Conservation (phyloP, 2,329 filamentous ascomycete species). For the Berkeleyomyces basicola region DNA sequence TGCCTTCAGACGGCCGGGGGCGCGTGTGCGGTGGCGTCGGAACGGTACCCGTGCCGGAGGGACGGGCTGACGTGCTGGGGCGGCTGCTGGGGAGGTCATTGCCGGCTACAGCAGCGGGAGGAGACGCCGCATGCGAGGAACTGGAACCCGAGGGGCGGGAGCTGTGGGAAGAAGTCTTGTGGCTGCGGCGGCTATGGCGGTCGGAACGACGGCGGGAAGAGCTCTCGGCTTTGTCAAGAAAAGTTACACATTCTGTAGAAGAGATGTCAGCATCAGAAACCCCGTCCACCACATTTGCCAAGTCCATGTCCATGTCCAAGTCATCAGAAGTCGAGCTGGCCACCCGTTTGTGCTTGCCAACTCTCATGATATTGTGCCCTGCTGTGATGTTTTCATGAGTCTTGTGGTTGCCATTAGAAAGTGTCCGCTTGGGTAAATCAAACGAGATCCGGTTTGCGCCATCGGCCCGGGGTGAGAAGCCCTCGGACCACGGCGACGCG, state of each 20-base stretch:
- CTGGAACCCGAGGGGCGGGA: background rate
- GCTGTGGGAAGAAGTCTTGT: slow-evolving; percentile 4
- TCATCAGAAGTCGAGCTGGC: background rate
- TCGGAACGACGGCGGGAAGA: slow-evolving; percentile 1
- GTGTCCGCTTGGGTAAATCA: background rate
- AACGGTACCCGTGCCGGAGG: background rate
- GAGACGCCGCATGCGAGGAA: background rate
- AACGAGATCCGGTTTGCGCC: background rate
- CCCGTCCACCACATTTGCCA: slow-evolving; percentile 2
- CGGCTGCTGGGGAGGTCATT: slow-evolving; percentile 10
- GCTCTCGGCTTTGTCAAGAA: background rate
- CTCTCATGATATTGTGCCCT: background rate
- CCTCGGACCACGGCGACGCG: slow-evolving; percentile 11
- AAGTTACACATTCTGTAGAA: slow-evolving; percentile 11
- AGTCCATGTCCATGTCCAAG: slow-evolving; percentile 7
- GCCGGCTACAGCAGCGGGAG: background rate
- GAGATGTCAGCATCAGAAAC: slow-evolving; percentile 12
- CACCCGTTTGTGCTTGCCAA: background rate
- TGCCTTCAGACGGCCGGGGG: background rate
- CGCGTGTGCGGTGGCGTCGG: background rate
- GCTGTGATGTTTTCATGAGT: background rate
- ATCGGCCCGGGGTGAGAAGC: slow-evolving; percentile 8
- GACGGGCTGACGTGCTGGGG: background rate
- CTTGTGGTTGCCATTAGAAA: background rate
- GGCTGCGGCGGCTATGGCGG: slow-evolving; percentile 1